Conservation (phyloP, 176 grass and related monocot species). For the Aegilops umbellulata region DNA sequence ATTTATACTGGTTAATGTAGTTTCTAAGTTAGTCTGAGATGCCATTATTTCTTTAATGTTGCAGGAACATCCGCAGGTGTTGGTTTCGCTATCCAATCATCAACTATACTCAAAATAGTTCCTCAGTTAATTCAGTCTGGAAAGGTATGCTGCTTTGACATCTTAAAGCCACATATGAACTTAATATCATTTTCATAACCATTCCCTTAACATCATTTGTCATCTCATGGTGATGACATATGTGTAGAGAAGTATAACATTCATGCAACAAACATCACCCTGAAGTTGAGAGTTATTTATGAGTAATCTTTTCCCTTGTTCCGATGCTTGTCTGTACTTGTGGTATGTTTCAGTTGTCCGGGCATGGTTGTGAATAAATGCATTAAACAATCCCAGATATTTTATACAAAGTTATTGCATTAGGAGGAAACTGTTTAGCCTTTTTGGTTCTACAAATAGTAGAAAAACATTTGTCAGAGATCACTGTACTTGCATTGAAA, state of each 20-base stretch:
- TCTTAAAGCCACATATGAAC: conserved; percentile 10
- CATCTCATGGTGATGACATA: background rate
- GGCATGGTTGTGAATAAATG: background rate
- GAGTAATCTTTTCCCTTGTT: background rate
- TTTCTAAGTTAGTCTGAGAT: conserved; percentile 27
- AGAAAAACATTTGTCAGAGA: background rate
- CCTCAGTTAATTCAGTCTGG: conserved; percentile 95
- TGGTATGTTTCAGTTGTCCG: background rate
- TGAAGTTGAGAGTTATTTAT: background rate
- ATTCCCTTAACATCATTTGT: background rate
- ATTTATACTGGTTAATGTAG: background rate
- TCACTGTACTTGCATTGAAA: background rate
- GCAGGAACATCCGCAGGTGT: conserved; percentile 92
- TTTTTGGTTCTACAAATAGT: background rate
- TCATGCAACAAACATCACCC: background rate
- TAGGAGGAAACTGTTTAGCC: background rate
- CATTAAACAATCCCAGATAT: background rate
- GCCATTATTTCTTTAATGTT: conserved; percentile 29
- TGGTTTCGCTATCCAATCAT: conserved; percentile 92
- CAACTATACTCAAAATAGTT: conserved; percentile 83
- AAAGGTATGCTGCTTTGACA: conserved; percentile 56
- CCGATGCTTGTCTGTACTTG: background rate
- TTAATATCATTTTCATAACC: background rate
- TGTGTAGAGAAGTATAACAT: background rate
- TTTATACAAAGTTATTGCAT: background rate